Base-by-base conservation (phyloP, 805 yeast species). In the Cyberlindnera mycetangii region DNA sequence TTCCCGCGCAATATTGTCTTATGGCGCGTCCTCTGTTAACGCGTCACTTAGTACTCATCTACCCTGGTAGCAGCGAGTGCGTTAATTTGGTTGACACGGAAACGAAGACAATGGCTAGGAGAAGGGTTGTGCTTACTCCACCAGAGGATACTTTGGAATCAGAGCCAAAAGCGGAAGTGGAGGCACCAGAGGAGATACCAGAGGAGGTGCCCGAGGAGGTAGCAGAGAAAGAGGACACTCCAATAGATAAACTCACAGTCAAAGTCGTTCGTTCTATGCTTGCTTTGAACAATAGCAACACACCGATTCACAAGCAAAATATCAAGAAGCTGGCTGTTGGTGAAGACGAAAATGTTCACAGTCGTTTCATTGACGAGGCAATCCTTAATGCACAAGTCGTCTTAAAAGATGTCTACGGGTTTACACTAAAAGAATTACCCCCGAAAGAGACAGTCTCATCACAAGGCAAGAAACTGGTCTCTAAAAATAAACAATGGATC, bases 401-500 rank as follows among this genome's bases (percentile, higher is more conserved):
- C 19, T 27, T 54, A 4, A 5, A 17, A 2, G 50, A 47, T 9
- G 41, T 41, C 1, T 52, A 47, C 32, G 55, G 53, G 9, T 45
- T 41, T 28, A 11, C 34, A 6, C 38, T 53, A 6, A 14, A 28
- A 12, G 47, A 28, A n/a, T 38, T 57, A 5, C 53, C 53, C 1
- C 32, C 31, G 8, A 57, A 53, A 37, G 50, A 47, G 25, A 45
- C 37, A 1, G 20, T 27, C 2, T 41, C 34, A 9, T 9, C 44
- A 5, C 40, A 45, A 16, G 57, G 56, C 9, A 47, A 47, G 40
- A 48, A 39, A 21, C 39, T 27, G n/a, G 39, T 42, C 1, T 33
- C 52, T 2, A 35, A 41, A 27, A 30, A 39, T 2, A 48, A 47
- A 15, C 52, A 50, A 9, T 59, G 55, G 52, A 38, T 46, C 1